phyloP scores from a whole-genome alignment of 1,284 basidiomycete species.

The Ustilago loliicola region DNA sequence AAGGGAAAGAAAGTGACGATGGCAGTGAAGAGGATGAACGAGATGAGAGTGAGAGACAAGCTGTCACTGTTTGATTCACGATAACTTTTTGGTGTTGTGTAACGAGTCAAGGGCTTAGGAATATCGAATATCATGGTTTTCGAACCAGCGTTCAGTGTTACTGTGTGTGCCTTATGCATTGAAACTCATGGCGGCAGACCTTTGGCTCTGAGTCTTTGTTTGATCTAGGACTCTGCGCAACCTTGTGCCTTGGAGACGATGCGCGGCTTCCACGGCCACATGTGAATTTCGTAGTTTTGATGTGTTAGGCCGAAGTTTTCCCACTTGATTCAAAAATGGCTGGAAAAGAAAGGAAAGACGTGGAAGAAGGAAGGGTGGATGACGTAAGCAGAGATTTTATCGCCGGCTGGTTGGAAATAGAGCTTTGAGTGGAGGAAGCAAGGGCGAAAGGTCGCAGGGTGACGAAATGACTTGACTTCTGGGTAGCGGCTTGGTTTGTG shows the following conservation, averaged over 20 bases:
- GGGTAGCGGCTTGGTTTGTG: not conserved
- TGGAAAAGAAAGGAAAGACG: conserved; percentile 17
- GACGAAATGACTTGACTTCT: not conserved
- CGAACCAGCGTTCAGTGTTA: no score
- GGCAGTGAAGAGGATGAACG: not conserved
- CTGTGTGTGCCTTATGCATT: no score
- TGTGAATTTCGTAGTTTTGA: no score
- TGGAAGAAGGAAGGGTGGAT: no score
- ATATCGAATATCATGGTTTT: no score
- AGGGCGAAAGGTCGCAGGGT: not conserved
- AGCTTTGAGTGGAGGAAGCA: not conserved
- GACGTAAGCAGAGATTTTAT: not conserved
- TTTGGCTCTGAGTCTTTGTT: no score
- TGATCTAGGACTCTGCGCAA: no score
- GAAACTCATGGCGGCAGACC: no score
- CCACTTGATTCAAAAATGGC: no score
- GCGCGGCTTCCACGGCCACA: no score
- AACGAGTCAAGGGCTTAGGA: not conserved
- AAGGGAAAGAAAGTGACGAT: not conserved
- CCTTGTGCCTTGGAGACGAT: no score
- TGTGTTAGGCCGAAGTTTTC: no score
- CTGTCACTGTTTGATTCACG: not conserved
- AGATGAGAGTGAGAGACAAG: not conserved
- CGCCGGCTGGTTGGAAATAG: not conserved
- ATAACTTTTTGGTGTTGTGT: not conserved